phyloP scores from a whole-genome alignment of 2,329 filamentous ascomycete species.

The Knufia petricola region DNA sequence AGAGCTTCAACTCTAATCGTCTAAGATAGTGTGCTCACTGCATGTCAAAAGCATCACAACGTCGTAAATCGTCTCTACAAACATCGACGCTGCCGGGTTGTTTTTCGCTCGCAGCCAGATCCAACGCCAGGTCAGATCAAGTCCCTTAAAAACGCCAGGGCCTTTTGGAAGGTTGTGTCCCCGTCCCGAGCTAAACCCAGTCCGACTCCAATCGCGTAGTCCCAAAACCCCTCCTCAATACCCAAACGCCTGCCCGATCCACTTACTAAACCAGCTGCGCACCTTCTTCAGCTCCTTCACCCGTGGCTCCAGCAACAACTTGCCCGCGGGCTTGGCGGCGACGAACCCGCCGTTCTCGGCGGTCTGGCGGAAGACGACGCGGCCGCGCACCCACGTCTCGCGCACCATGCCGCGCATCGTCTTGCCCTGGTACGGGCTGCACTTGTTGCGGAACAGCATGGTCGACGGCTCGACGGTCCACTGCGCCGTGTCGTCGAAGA shows the following conservation, averaged over 20 bases:
- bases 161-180: no score
- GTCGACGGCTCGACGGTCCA: slow-evolving; percentile 66
- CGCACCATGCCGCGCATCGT: slow-evolving; percentile 65
- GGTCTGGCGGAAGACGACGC: slow-evolving; percentile 62
- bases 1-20: no score
- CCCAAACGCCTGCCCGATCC: slow-evolving; percentile 12
- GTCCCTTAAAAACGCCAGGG: no score
- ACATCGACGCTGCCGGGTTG: no score
- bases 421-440: slow-evolving; percentile 80
- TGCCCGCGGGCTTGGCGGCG: slow-evolving; percentile 28
- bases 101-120: no score
- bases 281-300: slow-evolving; percentile 17
- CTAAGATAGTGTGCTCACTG: no score
- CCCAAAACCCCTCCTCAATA: background rate
- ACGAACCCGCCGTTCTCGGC: slow-evolving; percentile 37
- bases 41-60: no score
- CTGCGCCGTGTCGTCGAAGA: slow-evolving; percentile 75
- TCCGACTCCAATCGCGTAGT: no score
- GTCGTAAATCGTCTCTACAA: no score
- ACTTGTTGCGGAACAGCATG: slow-evolving; percentile 92
- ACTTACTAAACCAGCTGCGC: slow-evolving; percentile 19
- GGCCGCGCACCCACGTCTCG: slow-evolving; percentile 78
- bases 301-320: slow-evolving; percentile 31
- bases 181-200: no score
- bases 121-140: no score